Percentiles rank a stretch among this genome's conserved stretches.
phyloP scores from a whole-genome alignment of 176 grass and related monocot species.

The Phoenix dactylifera region DNA sequence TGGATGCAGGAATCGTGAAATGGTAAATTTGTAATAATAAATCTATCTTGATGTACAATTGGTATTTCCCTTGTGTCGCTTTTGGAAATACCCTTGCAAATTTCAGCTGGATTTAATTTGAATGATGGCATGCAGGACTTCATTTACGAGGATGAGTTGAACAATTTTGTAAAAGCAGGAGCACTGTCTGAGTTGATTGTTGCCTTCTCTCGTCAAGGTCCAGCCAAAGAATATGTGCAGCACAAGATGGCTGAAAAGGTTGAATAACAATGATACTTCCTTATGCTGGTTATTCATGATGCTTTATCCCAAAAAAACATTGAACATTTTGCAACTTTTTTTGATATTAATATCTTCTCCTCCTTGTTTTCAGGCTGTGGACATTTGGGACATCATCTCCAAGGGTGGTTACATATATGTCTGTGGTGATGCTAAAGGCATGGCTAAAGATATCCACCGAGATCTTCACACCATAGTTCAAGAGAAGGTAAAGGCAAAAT shows the following conservation, averaged over 20 bases:
- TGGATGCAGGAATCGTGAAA: conserved; percentile 86
- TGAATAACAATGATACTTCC: background rate
- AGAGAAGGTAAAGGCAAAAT: conserved; percentile 46
- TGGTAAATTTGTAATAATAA: conserved; percentile 28
- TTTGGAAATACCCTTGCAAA: background rate
- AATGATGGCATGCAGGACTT: conserved; percentile 40
- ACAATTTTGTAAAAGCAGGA: conserved; percentile 53
- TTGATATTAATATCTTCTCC: background rate
- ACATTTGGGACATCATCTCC: conserved; percentile 67
- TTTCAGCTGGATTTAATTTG: conserved; percentile 15
- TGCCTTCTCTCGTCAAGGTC: conserved; percentile 81
- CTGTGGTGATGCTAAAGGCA: conserved; percentile 92
- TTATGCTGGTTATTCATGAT: background rate
- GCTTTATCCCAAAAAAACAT: background rate
- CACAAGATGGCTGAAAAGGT: conserved; percentile 95
- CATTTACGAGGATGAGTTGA: conserved; percentile 90
- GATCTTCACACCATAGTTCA: conserved; percentile 79
- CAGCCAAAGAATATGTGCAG: conserved; percentile 88
- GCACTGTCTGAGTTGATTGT: conserved; percentile 66
- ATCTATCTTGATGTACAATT: background rate
- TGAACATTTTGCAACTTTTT: background rate
- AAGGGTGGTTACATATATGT: conserved; percentile 82
- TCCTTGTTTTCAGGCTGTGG: conserved; percentile 37
- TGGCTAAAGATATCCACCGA: conserved; percentile 89
- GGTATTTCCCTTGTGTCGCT: background rate